Base-by-base conservation (phyloP, 225 moss, liverwort and hornwort genomes). In the Lunularia cruciata region DNA sequence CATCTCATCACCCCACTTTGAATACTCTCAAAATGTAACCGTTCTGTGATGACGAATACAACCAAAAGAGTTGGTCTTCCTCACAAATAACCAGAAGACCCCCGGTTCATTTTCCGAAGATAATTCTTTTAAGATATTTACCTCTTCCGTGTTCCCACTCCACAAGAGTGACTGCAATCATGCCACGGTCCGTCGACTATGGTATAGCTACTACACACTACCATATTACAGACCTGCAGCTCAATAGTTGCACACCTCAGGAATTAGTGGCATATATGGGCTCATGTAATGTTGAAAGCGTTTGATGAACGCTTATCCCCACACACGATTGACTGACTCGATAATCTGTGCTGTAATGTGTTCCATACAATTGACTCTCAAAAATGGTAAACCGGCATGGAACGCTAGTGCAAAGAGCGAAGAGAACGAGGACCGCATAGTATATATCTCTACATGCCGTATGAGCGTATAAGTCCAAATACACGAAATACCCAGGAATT, bases 111-210 rank as follows among this genome's bases (percentile, higher is more conserved):
- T n/a, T n/a, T n/a, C n/a, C n/a, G n/a, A n/a, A n/a, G n/a, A n/a
- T n/a, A n/a, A n/a, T n/a, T n/a, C n/a, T n/a, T n/a, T n/a, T n/a
- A 27, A 28, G 3, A 65, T 61, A 39, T 20, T 52, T 14, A 86
- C 95, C 95, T 84, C 57, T 65, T 80, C 72, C 88, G 87, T 54
- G 79, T 72, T 27, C 95, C 90, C 52, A 75, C 37, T 49, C 85
- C 90, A 73, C 95, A 96, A 32, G 83, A 73, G 77, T 74, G 83
- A 69, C 81, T 79, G 68, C 95, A 96, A 68, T 92, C 95, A 66
- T 48, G 78, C 95, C 95, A 92, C 3, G 83, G 82, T 22, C 95
- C 84, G 43, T 77, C 65, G 26, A 81, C 78, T 1, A 86, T 0
- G 3, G 68, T 71, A 51, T 87, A 88, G n/a, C 51, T 63, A 65